Evolutionary conservation across 2,329 filamentous ascomycete species (phyloP).

Genomic region (Myriosclerotinia duriaeana): DNA sequence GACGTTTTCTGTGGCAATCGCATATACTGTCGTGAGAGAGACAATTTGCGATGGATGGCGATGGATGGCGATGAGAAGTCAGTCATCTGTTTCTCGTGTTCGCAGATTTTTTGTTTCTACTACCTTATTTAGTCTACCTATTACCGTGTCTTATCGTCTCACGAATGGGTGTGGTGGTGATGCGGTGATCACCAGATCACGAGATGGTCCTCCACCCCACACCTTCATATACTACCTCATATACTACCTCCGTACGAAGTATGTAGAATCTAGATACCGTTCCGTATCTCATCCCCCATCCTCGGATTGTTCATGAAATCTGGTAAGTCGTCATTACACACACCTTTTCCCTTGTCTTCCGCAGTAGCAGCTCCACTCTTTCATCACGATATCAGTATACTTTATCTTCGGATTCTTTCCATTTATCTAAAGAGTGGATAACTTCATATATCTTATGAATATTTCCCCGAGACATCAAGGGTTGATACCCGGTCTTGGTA

Average conservation of each 20-base stretch:
- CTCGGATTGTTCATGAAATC: constrained; percentile 8
- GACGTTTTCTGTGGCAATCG: background rate
- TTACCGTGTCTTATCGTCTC: background rate
- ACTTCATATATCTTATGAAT: constrained; percentile 1
- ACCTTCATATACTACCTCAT: constrained; percentile 6
- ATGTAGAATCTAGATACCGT: background rate
- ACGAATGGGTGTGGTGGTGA: constrained; percentile 8
- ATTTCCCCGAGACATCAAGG: constrained; percentile 17
- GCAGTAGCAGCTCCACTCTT: background rate
- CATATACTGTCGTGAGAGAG: constrained; percentile 18
- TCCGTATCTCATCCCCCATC: constrained; percentile 8
- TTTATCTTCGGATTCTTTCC: constrained; percentile 6
- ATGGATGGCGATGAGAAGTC: background rate
- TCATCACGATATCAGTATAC: background rate
- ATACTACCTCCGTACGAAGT: no score
- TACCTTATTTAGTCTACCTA: no score
- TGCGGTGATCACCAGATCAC: constrained; percentile 20
- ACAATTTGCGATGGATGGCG: constrained; percentile 14
- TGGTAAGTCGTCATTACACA: background rate
- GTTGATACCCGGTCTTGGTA: constrained; percentile 15
- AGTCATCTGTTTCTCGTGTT: constrained; percentile 11
- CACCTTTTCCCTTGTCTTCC: constrained; percentile 7
- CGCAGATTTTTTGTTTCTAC: background rate
- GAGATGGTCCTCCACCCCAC: constrained; percentile 15
- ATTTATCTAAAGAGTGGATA: background rate